Conservation (phyloP, 208 protist genomes). For the Wallacemonas rigidus region DNA sequence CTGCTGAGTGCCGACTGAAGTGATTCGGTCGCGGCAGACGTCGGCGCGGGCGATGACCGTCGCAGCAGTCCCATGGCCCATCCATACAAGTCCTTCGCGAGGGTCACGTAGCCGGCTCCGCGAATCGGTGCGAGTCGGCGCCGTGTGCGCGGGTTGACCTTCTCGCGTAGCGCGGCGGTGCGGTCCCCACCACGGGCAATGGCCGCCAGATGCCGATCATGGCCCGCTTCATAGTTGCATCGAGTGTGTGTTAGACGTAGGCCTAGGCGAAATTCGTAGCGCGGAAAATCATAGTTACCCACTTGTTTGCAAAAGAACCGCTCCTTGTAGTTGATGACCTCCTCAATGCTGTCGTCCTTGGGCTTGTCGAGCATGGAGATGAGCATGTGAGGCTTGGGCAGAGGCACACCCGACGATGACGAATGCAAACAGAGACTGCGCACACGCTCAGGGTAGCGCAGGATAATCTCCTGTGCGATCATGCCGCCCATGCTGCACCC, state of each 20-base stretch:
- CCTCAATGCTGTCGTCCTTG: slow-evolving; percentile 12
- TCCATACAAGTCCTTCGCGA: slow-evolving; percentile 1
- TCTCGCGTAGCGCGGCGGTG: slow-evolving; percentile 5
- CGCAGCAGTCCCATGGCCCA: background rate
- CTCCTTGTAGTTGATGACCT: slow-evolving; percentile 19
- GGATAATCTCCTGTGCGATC: slow-evolving; percentile 43
- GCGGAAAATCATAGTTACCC: slow-evolving; percentile 38
- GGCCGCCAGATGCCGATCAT: slow-evolving; percentile 38
- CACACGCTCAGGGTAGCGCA: slow-evolving; percentile 31
- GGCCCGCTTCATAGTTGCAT: slow-evolving; percentile 25
- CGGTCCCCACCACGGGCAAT: slow-evolving; percentile 34
- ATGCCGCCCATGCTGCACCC: slow-evolving; percentile 49
- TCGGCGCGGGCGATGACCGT: background rate
- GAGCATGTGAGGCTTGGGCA: slow-evolving; percentile 17
- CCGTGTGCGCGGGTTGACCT: slow-evolving; percentile 17
- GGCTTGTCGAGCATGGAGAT: slow-evolving; percentile 13
- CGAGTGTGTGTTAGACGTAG: slow-evolving; percentile 36
- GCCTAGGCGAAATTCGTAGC: slow-evolving; percentile 35
- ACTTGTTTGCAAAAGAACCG: slow-evolving; percentile 31
- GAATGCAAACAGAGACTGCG: slow-evolving; percentile 44
- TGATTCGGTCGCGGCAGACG: background rate
- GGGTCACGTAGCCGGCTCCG: slow-evolving; percentile 5
- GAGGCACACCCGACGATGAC: slow-evolving; percentile 17
- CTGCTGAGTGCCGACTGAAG: background rate
- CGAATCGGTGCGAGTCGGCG: background rate